phyloP scores from a whole-genome alignment of 208 protist species.

The Leishmania mexicana region DNA sequence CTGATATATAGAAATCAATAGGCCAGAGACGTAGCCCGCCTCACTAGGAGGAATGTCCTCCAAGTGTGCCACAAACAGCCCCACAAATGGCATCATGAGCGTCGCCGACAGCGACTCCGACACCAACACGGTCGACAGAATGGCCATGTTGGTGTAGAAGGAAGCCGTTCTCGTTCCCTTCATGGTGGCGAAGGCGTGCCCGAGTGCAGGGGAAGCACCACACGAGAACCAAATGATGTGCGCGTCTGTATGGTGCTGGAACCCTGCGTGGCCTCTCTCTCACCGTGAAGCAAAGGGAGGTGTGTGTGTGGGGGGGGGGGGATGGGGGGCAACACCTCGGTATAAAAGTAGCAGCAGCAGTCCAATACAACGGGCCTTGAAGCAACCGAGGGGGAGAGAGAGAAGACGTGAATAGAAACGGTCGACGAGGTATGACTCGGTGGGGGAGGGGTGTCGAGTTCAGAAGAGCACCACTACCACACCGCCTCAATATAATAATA shows the following conservation, averaged over 20 bases:
- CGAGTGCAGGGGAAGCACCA: background rate
- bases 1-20: slow-evolving; percentile 51
- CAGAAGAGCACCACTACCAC: too few species aligned
- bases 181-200: background rate
- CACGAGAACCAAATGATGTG: background rate
- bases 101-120: slow-evolving; percentile 58
- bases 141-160: slow-evolving; percentile 37
- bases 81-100: slow-evolving; percentile 55
- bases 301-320: background rate
- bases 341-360: background rate
- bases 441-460: too few species aligned
- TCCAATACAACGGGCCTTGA: too few species aligned
- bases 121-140: slow-evolving; percentile 47
- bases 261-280: background rate
- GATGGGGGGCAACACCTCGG: background rate
- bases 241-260: background rate
- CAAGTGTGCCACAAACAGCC: slow-evolving; percentile 51
- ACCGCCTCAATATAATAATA: too few species aligned
- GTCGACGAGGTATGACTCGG: too few species aligned
- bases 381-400: too few species aligned
- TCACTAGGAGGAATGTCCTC: slow-evolving; percentile 38
- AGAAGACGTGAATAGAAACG: too few species aligned
- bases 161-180: background rate
- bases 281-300: background rate
- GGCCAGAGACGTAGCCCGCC: slow-evolving; percentile 55